phyloP scores from a whole-genome alignment of 345 rosid species.

The Syzygium aromaticum region DNA sequence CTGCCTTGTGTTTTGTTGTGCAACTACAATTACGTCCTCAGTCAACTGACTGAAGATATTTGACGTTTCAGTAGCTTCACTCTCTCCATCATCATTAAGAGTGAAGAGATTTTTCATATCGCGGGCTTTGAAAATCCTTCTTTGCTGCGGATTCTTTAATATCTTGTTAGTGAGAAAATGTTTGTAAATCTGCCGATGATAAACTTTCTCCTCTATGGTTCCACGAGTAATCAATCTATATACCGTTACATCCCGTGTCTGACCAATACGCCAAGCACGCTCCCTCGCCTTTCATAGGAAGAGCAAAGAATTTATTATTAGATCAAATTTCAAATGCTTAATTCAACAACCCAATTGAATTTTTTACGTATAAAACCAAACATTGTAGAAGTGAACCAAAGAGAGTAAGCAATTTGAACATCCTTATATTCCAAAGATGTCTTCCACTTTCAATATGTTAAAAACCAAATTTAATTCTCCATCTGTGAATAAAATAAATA shows the following conservation, averaged over 20 bases:
- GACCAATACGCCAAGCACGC: constrained; percentile 99
- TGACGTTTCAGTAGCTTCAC: constrained; percentile 74
- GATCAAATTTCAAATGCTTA: not conserved
- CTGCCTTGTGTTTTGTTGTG: constrained; percentile 25
- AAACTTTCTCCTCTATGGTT: constrained; percentile 95
- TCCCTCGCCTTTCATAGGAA: constrained; percentile 76
- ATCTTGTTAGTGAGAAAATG: constrained; percentile 95
- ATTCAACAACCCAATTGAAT: not conserved
- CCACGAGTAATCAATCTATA: constrained; percentile 92
- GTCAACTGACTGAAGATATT: constrained; percentile 76
- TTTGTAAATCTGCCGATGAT: constrained; percentile 93
- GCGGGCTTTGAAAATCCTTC: constrained; percentile 89
- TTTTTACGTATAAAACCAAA: not conserved
- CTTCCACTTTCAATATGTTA: not conserved
- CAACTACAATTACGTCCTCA: constrained; percentile 65
- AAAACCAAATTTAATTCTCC: not conserved
- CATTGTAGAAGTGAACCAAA: not conserved
- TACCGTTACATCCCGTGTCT: constrained; percentile 80
- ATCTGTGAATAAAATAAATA: not conserved
- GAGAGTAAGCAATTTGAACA: not conserved
- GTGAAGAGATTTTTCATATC: constrained; percentile 93
- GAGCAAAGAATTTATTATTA: not conserved
- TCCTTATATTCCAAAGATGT: not conserved
- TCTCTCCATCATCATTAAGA: constrained; percentile 61
- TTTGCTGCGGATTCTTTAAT: constrained; percentile 91